Percentiles rank a stretch among this genome's conserved stretches.
These are phyloP conservation scores for Monosporascus sp. DNA, from an alignment of 2,329 filamentous ascomycete species.

Conservation along the genomic window DNA sequence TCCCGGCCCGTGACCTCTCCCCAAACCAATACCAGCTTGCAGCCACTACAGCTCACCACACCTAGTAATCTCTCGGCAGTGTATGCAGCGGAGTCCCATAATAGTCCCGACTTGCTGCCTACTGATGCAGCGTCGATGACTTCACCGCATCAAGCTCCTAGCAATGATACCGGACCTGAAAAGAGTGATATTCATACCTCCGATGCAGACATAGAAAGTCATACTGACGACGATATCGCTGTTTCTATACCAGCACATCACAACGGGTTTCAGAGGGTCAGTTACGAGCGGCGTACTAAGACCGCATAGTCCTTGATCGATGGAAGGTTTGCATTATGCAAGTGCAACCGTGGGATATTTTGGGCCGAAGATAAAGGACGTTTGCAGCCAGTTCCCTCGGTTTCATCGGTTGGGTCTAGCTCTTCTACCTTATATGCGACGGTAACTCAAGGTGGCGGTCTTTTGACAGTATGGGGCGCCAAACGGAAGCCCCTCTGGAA, in stretches of 20 bases:
- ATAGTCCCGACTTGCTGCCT: conserved; percentile 1
- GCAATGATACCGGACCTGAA: conserved; percentile 13
- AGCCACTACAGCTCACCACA: background rate
- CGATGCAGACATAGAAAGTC: conserved; percentile 25
- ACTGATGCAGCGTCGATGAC: conserved; percentile 16
- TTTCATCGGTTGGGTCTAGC: too few relatives aligned
- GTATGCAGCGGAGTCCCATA: conserved; percentile 2
- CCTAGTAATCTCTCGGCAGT: conserved; percentile 3
- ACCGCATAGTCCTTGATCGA: too few relatives aligned
- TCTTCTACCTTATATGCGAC: too few relatives aligned
- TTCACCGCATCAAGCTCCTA: conserved; percentile 10
- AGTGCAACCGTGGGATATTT: too few relatives aligned
- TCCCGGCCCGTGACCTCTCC: conserved; percentile 26
- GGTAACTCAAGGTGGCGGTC: too few relatives aligned
- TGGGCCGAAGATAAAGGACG: too few relatives aligned
- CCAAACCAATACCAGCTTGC: background rate
- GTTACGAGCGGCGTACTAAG: too few relatives aligned
- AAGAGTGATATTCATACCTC: conserved; percentile 21
- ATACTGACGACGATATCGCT: conserved; percentile 16
- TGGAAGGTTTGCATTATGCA: too few relatives aligned
- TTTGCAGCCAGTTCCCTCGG: too few relatives aligned
- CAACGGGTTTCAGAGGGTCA: too few relatives aligned
- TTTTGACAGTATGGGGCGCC: too few relatives aligned
- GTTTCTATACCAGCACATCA: background rate
- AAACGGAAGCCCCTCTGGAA: too few relatives aligned